phyloP scores from a whole-genome alignment of 192 early-diverging fungal genomes.

The Entomortierella lignicola region DNA sequence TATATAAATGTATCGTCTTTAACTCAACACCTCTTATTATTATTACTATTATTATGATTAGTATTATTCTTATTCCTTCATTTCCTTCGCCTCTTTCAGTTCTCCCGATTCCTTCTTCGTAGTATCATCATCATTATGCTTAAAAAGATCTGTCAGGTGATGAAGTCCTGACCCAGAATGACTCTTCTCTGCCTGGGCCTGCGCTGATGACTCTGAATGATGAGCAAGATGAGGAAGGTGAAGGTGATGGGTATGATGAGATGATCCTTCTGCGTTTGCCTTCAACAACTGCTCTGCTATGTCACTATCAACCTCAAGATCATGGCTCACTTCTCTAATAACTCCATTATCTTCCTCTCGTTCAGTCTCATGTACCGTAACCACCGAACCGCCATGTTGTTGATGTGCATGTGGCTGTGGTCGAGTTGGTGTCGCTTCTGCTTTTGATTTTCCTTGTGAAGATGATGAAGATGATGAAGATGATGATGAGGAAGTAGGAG shows the following conservation, averaged over 20 bases:
- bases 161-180: slow-evolving; percentile 1
- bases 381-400: background rate
- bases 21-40: too few species aligned
- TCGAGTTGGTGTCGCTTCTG: background rate
- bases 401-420: slow-evolving; percentile 15
- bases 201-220: too few species aligned
- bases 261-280: background rate
- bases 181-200: background rate
- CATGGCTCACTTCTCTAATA: slow-evolving; percentile 32
- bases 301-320: slow-evolving; percentile 13
- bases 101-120: background rate
- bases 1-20: too few species aligned
- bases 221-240: background rate
- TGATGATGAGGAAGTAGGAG: too few species aligned
- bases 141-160: slow-evolving; percentile 34
- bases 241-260: background rate
- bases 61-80: background rate
- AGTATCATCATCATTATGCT: slow-evolving; percentile 14
- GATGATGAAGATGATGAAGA: too few species aligned
- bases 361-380: slow-evolving; percentile 30
- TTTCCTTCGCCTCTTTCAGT: background rate
- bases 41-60: too few species aligned
- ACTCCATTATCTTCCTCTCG: slow-evolving; percentile 40
- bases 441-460: background rate
- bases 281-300: background rate